These are phyloP conservation scores for Circinella umbellata DNA, from an alignment of 371 early-diverging fungal species.

Conservation along the genomic window DNA sequence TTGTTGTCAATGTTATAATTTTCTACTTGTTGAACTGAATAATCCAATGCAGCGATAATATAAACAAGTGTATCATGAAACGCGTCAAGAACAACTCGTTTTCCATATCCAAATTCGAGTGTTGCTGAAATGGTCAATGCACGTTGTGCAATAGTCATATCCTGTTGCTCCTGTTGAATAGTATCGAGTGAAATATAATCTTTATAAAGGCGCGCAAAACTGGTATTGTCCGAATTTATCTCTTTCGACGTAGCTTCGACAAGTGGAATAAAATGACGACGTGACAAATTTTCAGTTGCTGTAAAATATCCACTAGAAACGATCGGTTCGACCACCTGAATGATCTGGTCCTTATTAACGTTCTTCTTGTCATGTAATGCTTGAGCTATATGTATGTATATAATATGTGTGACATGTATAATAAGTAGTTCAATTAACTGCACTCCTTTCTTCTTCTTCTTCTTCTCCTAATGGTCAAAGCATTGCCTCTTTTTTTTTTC, in stretches of 20 bases:
- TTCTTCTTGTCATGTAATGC: not conserved
- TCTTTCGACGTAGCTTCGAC: conserved; percentile 35
- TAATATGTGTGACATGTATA: too few relatives aligned
- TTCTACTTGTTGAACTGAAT: not conserved
- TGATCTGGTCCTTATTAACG: conserved; percentile 23
- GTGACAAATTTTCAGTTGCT: conserved; percentile 44
- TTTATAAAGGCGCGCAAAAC: conserved; percentile 21
- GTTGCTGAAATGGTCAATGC: conserved; percentile 46
- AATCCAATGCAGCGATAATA: not conserved
- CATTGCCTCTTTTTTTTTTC: not conserved
- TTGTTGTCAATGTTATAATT: too few relatives aligned
- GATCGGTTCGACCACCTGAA: conserved; percentile 37
- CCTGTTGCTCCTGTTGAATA: conserved; percentile 7
- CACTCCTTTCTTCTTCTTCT: too few relatives aligned
- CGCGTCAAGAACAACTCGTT: not conserved
- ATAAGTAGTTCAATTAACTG: too few relatives aligned
- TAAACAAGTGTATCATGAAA: conserved; percentile 6
- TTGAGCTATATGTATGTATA: not conserved
- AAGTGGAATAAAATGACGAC: conserved; percentile 50
- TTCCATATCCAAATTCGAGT: conserved; percentile 33
- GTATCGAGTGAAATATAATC: conserved; percentile 26
- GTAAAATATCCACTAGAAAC: conserved; percentile 47
- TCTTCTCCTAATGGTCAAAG: not conserved
- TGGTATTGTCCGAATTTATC: not conserved
- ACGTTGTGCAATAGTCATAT: conserved; percentile 38